Conservation (phyloP, 2,329 filamentous ascomycete genomes). For the Sclerotinia nivalis region DNA sequence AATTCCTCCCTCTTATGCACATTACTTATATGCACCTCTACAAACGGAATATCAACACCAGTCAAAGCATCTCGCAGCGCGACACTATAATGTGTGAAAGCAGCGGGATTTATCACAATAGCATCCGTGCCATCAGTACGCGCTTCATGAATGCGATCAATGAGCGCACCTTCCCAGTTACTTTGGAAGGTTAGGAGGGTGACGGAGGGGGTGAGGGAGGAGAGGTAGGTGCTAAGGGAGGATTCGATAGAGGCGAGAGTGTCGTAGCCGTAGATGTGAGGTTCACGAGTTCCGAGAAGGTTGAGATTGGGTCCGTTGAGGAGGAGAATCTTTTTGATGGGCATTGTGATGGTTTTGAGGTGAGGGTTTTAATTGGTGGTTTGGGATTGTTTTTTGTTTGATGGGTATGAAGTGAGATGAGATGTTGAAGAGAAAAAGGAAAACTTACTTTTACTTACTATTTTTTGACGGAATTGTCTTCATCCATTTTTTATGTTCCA, state of each 20-base stretch:
- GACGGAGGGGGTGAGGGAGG: conserved; percentile 35
- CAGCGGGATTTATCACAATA: conserved; percentile 75
- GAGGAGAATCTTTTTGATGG: conserved; percentile 57
- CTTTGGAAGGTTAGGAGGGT: conserved; percentile 66
- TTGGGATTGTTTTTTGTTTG: background rate
- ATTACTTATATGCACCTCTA: conserved; percentile 78
- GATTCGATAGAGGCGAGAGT: conserved; percentile 62
- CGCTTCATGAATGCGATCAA: conserved; percentile 59
- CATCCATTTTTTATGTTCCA: background rate
- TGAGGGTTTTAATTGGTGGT: background rate
- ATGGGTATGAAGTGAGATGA: background rate
- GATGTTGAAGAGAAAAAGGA: background rate
- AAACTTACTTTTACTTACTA: background rate
- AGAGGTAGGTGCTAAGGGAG: conserved; percentile 29
- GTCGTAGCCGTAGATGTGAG: conserved; percentile 69
- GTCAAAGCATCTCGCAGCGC: conserved; percentile 73
- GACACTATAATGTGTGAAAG: conserved; percentile 74
- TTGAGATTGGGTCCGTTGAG: conserved; percentile 85
- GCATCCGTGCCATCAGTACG: conserved; percentile 58
- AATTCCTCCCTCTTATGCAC: conserved; percentile 71
- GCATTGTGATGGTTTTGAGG: conserved; percentile 34
- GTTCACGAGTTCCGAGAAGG: conserved; percentile 73
- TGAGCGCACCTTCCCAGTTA: conserved; percentile 66
- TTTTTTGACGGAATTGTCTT: conserved; percentile 12
- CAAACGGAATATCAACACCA: conserved; percentile 69